phyloP scores from a whole-genome alignment of 805 yeast species.

The Yamadazyma tumulicola region DNA sequence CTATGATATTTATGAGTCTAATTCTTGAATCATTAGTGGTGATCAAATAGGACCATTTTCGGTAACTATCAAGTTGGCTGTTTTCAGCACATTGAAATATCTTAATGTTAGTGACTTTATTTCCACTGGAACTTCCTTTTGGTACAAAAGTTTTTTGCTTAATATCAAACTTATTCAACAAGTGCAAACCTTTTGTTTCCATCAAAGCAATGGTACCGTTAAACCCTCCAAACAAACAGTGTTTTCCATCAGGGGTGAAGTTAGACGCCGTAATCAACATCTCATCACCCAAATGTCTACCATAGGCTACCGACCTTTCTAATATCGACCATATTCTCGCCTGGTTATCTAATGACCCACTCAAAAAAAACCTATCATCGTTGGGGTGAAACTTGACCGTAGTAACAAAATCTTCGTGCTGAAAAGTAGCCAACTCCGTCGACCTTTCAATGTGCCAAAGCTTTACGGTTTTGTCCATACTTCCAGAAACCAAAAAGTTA shows the following conservation, averaged over 20 bases:
- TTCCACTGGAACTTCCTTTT: constrained; percentile 20
- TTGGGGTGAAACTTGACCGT: constrained; percentile 74
- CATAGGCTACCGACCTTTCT: constrained; percentile 60
- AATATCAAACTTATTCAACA: constrained; percentile 30
- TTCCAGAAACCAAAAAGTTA: constrained; percentile 72
- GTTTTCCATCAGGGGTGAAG: constrained; percentile 63
- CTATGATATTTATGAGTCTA: constrained; percentile 57
- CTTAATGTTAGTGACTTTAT: constrained; percentile 73
- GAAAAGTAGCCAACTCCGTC: constrained; percentile 59
- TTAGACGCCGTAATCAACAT: constrained; percentile 72
- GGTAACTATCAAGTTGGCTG: constrained; percentile 11
- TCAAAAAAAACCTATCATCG: constrained; percentile 82
- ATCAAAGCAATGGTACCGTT: constrained; percentile 63
- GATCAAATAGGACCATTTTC: constrained; percentile 42
- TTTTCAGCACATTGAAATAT: constrained; percentile 29
- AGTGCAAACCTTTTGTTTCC: constrained; percentile 60
- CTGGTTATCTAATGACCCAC: constrained; percentile 76
- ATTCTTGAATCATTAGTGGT: constrained; percentile 82
- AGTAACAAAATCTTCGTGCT: constrained; percentile 80
- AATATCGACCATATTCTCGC: constrained; percentile 82
- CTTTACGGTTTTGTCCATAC: constrained; percentile 80
- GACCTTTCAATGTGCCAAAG: constrained; percentile 80
- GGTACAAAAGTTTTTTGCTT: constrained; percentile 21
- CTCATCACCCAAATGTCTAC: constrained; percentile 50
- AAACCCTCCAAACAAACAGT: constrained; percentile 71